Percentiles rank a stretch among this genome's conserved stretches.
Evolutionary conservation across 805 yeast species (phyloP).

Genomic region (Zygosaccharomyces gambellarensis): DNA sequence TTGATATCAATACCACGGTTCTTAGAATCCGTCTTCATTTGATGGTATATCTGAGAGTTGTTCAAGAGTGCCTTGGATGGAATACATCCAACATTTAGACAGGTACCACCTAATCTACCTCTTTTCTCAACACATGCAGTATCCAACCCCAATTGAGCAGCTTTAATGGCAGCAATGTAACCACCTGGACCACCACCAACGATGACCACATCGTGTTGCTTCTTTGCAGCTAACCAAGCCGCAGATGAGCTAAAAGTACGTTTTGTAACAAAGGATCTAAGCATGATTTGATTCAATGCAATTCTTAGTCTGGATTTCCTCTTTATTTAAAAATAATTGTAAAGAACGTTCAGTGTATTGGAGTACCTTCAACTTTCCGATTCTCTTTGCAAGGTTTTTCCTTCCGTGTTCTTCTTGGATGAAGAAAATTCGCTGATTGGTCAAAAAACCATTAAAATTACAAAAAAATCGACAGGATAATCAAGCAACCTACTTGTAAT

Average conservation of each 20-base stretch:
- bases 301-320: background rate
- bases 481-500: no score
- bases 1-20: slow-evolving; percentile 83
- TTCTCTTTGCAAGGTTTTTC: background rate
- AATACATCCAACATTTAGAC: slow-evolving; percentile 98
- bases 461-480: background rate
- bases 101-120: slow-evolving; percentile 95
- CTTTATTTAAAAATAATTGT: background rate
- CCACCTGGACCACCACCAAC: slow-evolving; percentile 99
- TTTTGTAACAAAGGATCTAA: slow-evolving; percentile 15
- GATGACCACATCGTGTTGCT: slow-evolving; percentile 84
- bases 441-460: background rate
- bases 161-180: slow-evolving; percentile 97
- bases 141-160: slow-evolving; percentile 91
- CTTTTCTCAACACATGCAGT: slow-evolving; percentile 97
- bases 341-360: background rate
- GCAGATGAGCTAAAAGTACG: slow-evolving; percentile 15
- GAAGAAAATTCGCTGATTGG: slow-evolving; percentile 6
- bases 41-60: slow-evolving; percentile 91
- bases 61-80: slow-evolving; percentile 94
- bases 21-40: slow-evolving; percentile 76
- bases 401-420: slow-evolving; percentile 1
- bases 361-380: slow-evolving; percentile 1
- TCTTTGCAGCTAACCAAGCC: slow-evolving; percentile 22
- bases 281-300: slow-evolving; percentile 7